Evolutionary conservation across 306 rosid species (phyloP).

Genomic region (Begonia loranthoides): DNA sequence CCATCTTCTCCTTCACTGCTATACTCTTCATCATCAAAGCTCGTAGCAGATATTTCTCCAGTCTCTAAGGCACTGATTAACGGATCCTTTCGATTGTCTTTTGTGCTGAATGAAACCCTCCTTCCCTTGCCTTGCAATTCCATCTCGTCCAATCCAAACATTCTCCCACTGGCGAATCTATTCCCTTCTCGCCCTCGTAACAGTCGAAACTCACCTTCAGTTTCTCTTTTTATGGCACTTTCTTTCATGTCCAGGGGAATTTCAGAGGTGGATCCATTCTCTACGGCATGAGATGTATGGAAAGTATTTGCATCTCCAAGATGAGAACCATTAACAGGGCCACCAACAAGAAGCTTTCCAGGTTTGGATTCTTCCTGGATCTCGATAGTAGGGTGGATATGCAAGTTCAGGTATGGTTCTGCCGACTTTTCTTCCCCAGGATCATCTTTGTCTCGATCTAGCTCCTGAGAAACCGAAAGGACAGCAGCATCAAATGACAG

Average conservation of each 20-base stretch:
- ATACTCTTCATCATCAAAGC: conserved; percentile 68
- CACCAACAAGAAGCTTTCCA: background rate
- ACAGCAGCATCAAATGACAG: conserved; percentile 86
- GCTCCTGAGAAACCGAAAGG: conserved; percentile 60
- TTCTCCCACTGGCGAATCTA: conserved; percentile 49
- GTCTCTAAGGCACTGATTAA: conserved; percentile 29
- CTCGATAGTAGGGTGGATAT: conserved; percentile 18
- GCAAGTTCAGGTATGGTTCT: conserved; percentile 15
- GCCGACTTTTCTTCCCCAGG: conserved; percentile 43
- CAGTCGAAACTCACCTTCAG: conserved; percentile 92
- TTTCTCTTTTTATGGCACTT: conserved; percentile 94
- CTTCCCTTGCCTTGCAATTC: conserved; percentile 45
- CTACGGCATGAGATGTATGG: conserved; percentile 26
- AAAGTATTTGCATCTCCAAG: conserved; percentile 20
- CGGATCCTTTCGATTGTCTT: conserved; percentile 51
- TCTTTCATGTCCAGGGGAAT: conserved; percentile 50
- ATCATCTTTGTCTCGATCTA: conserved; percentile 59
- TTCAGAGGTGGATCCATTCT: conserved; percentile 45
- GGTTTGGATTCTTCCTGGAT: conserved; percentile 47
- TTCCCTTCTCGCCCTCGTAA: conserved; percentile 77
- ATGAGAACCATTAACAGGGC: conserved; percentile 27
- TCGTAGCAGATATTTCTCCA: conserved; percentile 47
- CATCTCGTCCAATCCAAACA: conserved; percentile 64
- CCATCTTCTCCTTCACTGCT: conserved; percentile 69
- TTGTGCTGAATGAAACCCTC: conserved; percentile 75